A percentile compares a stretch with the other conserved stretches of the same genome.
Conservation (phyloP, 192 early-diverging fungal species). For the Podila verticillata region DNA sequence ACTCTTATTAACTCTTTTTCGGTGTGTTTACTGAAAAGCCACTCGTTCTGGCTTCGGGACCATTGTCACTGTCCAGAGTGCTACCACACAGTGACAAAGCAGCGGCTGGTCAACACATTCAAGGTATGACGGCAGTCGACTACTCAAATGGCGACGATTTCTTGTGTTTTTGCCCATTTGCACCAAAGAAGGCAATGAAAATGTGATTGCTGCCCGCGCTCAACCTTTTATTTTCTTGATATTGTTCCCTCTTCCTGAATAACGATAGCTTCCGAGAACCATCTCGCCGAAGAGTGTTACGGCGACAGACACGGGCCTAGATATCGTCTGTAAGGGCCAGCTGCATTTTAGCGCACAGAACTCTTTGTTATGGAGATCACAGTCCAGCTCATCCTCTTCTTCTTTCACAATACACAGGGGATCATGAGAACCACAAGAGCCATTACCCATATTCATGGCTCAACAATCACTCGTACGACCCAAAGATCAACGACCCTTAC, state of each 20-base stretch:
- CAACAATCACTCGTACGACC: constrained; percentile 70
- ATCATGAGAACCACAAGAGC: constrained; percentile 68
- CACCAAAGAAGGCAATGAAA: background rate
- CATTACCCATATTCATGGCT: constrained; percentile 72
- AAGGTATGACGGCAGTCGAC: constrained; percentile 7
- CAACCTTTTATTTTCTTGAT: background rate
- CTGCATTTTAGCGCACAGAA: background rate
- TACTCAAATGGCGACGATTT: too few species aligned
- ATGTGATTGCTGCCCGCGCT: background rate
- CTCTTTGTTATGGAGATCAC: background rate
- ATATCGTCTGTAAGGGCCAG: constrained; percentile 53
- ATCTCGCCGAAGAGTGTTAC: constrained; percentile 58
- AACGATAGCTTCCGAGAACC: constrained; percentile 61
- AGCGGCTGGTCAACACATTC: constrained; percentile 79
- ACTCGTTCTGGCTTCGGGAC: constrained; percentile 85
- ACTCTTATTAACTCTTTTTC: background rate
- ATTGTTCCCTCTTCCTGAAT: too few species aligned
- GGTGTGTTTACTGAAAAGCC: constrained; percentile 49
- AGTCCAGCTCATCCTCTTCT: constrained; percentile 4
- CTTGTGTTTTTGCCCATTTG: too few species aligned
- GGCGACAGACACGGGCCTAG: constrained; percentile 50
- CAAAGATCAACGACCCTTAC: constrained; percentile 50
- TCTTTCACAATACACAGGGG: constrained; percentile 38
- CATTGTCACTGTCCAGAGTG: constrained; percentile 84
- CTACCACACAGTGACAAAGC: constrained; percentile 80